Conservation (phyloP, 257 asterid genomes). For the Forsythia suspensa region DNA sequence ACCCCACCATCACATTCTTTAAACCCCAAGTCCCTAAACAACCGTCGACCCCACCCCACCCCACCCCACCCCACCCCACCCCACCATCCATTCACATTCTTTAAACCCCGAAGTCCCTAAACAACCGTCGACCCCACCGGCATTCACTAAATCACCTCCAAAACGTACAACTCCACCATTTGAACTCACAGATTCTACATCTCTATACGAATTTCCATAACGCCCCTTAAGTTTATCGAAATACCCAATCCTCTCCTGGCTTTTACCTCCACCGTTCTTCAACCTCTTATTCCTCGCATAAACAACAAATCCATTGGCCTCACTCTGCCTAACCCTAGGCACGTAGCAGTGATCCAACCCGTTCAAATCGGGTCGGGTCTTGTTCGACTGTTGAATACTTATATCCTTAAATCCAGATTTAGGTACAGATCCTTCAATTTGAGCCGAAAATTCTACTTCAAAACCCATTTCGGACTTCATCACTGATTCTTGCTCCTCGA, state of each 20-base stretch:
- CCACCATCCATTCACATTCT: conserved; percentile 14
- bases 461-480: conserved; percentile 29
- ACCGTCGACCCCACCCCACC: conserved; percentile 25
- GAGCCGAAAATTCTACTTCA: conserved; percentile 24
- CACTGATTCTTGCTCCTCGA: not conserved
- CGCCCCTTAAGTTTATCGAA: conserved; percentile 27
- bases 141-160: conserved; percentile 27
- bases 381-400: conserved; percentile 7
- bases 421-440: conserved; percentile 5
- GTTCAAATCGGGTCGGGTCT: conserved; percentile 31
- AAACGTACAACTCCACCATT: conserved; percentile 23
- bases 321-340: conserved; percentile 46
- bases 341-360: conserved; percentile 42
- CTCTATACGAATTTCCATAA: conserved; percentile 23
- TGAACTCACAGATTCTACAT: conserved; percentile 27
- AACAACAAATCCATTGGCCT: conserved; percentile 59
- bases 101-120: conserved; percentile 10
- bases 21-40: conserved; percentile 8
- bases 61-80: conserved; percentile 38
- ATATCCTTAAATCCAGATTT: conserved; percentile 29
- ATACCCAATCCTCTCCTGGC: conserved; percentile 28
- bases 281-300: conserved; percentile 68
- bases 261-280: conserved; percentile 33
- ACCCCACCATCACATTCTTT: conserved; percentile 21
- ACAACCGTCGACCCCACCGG: conserved; percentile 24